Base-by-base conservation (phyloP, 805 yeast species). In the Lachancea nothofagi region DNA sequence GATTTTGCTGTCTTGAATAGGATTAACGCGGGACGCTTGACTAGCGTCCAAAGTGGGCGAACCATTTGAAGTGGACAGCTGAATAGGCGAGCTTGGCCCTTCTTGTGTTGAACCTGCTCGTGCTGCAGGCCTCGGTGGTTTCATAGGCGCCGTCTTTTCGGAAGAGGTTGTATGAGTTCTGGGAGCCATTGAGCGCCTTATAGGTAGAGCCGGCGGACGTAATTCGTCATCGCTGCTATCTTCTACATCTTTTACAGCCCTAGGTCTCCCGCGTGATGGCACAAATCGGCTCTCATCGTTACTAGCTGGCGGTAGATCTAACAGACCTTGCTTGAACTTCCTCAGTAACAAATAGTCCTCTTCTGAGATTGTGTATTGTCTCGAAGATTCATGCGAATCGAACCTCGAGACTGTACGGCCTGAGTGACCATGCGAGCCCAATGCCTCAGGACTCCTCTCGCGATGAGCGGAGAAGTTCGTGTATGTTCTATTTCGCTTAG, bases 271-370 rank as follows among this genome's bases (percentile, higher is more conserved):
- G 28, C 61, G 52, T 12, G 51, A 41, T 8, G 62, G 61, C 4
- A 49, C 22, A 15, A 24, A 4, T n/a, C 26, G 14, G 24, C 4
- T n/a, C 10, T 12, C 34, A n/a, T 20, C 24, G 6, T 19, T 17
- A 17, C 7, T 23, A 21, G 13, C 32, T 4, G 31, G 20, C 5
- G 38, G 25, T n/a, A n/a, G 13, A 15, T 18, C 34, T 12, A 22
- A 17, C 15, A 38, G n/a, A n/a, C 29, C 36, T 15, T 23, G 37
- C 33, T 53, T 59, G 29, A 53, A 29, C 28, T 43, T 40, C 40
- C 53, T 55, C 22, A 59, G 35, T 5, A 59, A 37, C 7, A 44
- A 30, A 41, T 51, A 59, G 33, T 59, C 64, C 19, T 56, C 62
- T 29, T 55, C 55, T 2, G 61, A 53, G 5, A 59, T 45, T 1